These are phyloP conservation scores for Heterobasidion parviporum DNA, from an alignment of 1,284 basidiomycete species.

Conservation along the genomic window DNA sequence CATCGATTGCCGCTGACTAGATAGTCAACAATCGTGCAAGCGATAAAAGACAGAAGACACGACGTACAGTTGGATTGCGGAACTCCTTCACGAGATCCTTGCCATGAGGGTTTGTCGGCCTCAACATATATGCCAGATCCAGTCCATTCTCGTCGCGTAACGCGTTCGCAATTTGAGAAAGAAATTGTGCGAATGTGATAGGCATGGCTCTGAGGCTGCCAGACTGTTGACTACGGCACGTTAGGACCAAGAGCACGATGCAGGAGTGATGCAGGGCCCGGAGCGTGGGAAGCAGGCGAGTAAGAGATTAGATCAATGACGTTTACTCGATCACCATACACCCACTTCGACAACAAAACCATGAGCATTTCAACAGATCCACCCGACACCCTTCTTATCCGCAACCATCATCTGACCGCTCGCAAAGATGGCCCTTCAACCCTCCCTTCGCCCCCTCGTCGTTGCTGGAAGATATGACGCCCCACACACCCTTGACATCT, in stretches of 20 bases:
- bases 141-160: conserved; percentile 57
- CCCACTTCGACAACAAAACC: no score
- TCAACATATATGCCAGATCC: conserved; percentile 61
- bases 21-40: background rate
- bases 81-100: conserved; percentile 68
- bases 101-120: conserved; percentile 64
- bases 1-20: conserved; percentile 37
- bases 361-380: background rate
- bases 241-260: no score
- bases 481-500: conserved; percentile 81
- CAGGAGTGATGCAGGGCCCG: no score
- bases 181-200: conserved; percentile 51
- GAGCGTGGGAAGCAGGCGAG: no score
- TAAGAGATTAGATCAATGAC: no score
- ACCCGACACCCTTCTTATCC: background rate
- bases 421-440: conserved; percentile 74
- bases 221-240: no score
- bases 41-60: background rate
- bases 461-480: conserved; percentile 60
- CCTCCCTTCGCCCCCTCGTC: conserved; percentile 64
- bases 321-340: no score
- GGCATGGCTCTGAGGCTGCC: conserved; percentile 17
- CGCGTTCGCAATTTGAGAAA: conserved; percentile 53
- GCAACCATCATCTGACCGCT: background rate
- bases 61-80: conserved; percentile 50